These are phyloP conservation scores for Ogataea nitratoaversa DNA, from an alignment of 805 yeast genomes.

Conservation along the genomic window DNA sequence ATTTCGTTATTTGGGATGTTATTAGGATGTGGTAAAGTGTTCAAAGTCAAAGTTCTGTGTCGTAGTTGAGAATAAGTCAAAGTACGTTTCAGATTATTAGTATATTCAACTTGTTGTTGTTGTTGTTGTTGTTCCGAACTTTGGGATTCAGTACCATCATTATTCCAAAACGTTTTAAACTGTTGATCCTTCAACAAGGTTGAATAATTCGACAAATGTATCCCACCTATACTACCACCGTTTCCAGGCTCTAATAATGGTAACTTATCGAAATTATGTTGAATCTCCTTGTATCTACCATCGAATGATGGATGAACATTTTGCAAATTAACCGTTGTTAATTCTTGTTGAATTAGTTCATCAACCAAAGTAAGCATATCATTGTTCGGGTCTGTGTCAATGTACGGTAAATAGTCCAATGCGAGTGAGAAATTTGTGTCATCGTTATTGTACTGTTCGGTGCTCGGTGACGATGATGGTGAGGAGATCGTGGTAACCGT, in stretches of 20 bases:
- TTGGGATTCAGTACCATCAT: too few species aligned
- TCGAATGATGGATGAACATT: conserved; percentile 13
- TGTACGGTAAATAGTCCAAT: conserved; percentile 21
- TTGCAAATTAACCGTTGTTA: conserved; percentile 10
- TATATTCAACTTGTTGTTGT: conserved; percentile 7
- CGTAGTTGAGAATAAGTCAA: conserved; percentile 39
- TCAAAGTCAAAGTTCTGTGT: conserved; percentile 32
- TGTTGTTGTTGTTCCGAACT: neutral
- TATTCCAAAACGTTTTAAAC: too few species aligned
- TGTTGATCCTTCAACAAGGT: conserved; percentile 10
- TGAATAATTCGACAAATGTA: conserved; percentile 16
- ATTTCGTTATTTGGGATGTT: too few species aligned
- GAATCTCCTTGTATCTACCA: neutral
- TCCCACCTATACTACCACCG: conserved; percentile 11
- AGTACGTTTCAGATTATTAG: conserved; percentile 30
- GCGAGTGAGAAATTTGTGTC: too few species aligned
- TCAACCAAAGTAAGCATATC: conserved; percentile 16
- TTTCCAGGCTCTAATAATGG: neutral
- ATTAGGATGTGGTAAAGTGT: too few species aligned
- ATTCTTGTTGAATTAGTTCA: conserved; percentile 20
- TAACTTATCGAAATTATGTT: neutral
- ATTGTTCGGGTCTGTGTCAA: conserved; percentile 20
- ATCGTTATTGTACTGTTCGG: too few species aligned
- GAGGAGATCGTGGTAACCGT: too few species aligned
- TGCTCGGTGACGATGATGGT: too few species aligned